A percentile compares a stretch with the other conserved stretches of the same genome.
Evolutionary conservation across 1,139 yeast genomes (phyloP).

Genomic region (Geotrichum candidum): DNA sequence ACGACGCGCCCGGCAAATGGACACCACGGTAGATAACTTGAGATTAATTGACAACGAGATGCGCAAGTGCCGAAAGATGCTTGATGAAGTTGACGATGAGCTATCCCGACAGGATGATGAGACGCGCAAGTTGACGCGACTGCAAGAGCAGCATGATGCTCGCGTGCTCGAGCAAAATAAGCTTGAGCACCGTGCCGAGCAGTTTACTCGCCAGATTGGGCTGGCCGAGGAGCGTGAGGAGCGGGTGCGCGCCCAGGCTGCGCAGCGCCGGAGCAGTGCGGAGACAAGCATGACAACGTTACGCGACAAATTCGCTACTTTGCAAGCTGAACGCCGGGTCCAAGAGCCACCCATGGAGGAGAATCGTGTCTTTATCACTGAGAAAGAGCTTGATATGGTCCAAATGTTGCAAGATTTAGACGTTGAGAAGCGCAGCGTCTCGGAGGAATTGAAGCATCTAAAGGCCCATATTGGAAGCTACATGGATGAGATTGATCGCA

Average conservation of each 20-base stretch:
- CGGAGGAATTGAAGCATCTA: constrained; percentile 25
- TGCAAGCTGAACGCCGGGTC: constrained; percentile 47
- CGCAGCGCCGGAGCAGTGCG: constrained; percentile 43
- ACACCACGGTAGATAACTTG: constrained; percentile 55
- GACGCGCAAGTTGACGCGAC: constrained; percentile 37
- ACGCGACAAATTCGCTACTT: constrained; percentile 43
- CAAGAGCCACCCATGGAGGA: constrained; percentile 49
- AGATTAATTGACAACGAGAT: constrained; percentile 52
- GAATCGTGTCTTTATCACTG: constrained; percentile 44
- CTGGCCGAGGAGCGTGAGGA: constrained; percentile 50
- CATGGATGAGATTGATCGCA: constrained; percentile 41
- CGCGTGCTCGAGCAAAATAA: constrained; percentile 44
- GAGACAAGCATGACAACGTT: constrained; percentile 44
- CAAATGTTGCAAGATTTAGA: background rate
- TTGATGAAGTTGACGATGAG: constrained; percentile 56
- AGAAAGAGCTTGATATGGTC: constrained; percentile 39
- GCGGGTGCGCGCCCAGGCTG: constrained; percentile 47
- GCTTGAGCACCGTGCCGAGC: constrained; percentile 45
- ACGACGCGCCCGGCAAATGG: constrained; percentile 45
- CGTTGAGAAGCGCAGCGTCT: background rate
- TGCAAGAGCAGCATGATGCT: constrained; percentile 46
- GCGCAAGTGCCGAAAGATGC: constrained; percentile 44
- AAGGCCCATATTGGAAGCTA: constrained; percentile 49
- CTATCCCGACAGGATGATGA: constrained; percentile 45
- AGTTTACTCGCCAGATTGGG: constrained; percentile 48